A percentile compares a stretch with the other conserved stretches of the same genome.
Conservation (phyloP, 1,284 basidiomycete species). For the Clitocybe nebularis region DNA sequence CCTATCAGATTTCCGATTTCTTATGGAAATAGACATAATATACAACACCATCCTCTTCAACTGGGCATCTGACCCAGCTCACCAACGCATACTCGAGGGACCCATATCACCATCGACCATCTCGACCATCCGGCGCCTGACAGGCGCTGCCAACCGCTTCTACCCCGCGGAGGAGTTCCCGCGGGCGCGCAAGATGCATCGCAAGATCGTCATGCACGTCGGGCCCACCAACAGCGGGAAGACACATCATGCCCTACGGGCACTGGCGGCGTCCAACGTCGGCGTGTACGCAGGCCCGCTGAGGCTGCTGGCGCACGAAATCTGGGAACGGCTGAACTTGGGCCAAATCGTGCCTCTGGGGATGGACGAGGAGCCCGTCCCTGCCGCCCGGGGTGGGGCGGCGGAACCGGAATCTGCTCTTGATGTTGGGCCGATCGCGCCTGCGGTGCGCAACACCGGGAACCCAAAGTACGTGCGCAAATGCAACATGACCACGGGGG, state of each 20-base stretch:
- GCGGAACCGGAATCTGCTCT: conserved; percentile 28
- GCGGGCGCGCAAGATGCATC: conserved; percentile 43
- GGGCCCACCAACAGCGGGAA: conserved; percentile 98
- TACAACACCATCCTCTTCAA: conserved; percentile 43
- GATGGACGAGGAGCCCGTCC: conserved; percentile 25
- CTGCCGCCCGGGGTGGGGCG: conserved; percentile 17
- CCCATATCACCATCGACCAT: conserved; percentile 28
- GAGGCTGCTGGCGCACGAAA: conserved; percentile 91
- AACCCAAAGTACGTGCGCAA: conserved; percentile 52
- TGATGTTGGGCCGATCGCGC: conserved; percentile 23
- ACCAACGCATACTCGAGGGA: conserved; percentile 20
- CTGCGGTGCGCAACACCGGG: conserved; percentile 36
- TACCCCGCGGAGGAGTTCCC: conserved; percentile 38
- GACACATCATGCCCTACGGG: conserved; percentile 89
- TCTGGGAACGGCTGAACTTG: conserved; percentile 88
- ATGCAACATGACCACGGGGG: conserved; percentile 93
- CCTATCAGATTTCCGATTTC: conserved; percentile 11
- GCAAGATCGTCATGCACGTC: conserved; percentile 92
- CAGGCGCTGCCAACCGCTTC: conserved; percentile 34
- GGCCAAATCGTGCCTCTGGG: conserved; percentile 78
- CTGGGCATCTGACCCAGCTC: conserved; percentile 40
- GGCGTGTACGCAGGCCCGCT: conserved; percentile 93
- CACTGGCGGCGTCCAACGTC: conserved; percentile 69
- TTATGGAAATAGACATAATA: conserved; percentile 24
- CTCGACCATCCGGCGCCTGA: conserved; percentile 34